A percentile compares a stretch with the other conserved stretches of the same genome.
phyloP scores from a whole-genome alignment of 805 yeast genomes.

The Pichia cabralensis region DNA sequence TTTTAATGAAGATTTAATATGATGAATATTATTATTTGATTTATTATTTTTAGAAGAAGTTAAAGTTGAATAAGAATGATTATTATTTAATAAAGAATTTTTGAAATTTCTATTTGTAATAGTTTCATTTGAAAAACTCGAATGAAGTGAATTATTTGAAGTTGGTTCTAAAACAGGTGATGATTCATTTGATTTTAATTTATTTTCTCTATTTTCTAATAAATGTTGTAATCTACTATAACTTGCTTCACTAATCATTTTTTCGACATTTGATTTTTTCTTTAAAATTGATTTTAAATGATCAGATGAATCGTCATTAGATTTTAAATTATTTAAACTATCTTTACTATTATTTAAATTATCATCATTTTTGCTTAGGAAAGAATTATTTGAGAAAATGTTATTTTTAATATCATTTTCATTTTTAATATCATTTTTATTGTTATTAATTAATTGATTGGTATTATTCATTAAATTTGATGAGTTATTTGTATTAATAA shows the following conservation, averaged over 20 bases:
- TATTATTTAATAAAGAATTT: background rate
- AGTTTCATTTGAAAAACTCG: conserved; percentile 2
- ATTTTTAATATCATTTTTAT: background rate
- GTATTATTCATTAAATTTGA: no score
- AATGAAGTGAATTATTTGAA: background rate
- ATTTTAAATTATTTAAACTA: conserved; percentile 1
- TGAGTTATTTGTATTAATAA: no score
- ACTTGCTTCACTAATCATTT: conserved; percentile 54
- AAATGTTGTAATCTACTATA: conserved; percentile 24
- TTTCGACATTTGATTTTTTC: conserved; percentile 76
- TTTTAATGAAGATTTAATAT: conserved; percentile 11
- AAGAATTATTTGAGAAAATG: background rate
- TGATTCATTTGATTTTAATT: conserved; percentile 10
- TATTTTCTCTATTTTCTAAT: conserved; percentile 23
- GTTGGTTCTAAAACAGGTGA: conserved; percentile 25
- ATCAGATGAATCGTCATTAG: conserved; percentile 9
- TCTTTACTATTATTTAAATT: background rate
- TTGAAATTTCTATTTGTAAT: no score
- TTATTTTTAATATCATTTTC: background rate
- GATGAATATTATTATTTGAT: background rate
- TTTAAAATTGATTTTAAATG: conserved; percentile 77
- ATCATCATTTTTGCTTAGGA: background rate
- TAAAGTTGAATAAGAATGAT: background rate
- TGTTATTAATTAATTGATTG: background rate
- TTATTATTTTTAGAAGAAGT: conserved; percentile 11